Evolutionary conservation across 108 stramenopile genomes (phyloP).

Genomic region (Epithemia pelagica): DNA sequence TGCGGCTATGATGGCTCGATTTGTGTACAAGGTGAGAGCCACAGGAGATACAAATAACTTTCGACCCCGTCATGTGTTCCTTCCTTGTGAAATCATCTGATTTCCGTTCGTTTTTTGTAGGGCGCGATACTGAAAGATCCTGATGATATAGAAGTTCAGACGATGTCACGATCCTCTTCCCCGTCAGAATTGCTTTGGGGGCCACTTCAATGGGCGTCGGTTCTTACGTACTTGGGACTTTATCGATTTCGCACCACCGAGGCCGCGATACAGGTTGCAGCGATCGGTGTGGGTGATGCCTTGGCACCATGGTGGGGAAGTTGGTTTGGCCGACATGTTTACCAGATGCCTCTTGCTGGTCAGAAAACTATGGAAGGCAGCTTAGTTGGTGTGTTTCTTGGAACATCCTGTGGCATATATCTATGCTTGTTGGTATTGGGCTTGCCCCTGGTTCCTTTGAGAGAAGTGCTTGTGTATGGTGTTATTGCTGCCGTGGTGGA

Average conservation of each 20-base stretch:
- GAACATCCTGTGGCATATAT: constrained; percentile 50
- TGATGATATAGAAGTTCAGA: constrained; percentile 57
- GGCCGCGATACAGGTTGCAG: constrained; percentile 44
- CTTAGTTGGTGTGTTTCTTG: constrained; percentile 55
- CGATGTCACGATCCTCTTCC: constrained; percentile 49
- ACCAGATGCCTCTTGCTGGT: constrained; percentile 46
- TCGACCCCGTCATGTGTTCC: no score
- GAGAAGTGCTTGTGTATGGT: constrained; percentile 40
- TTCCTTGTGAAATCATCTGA: not conserved
- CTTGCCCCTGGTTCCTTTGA: constrained; percentile 34
- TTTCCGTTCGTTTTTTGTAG: constrained; percentile 10
- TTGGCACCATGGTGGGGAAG: constrained; percentile 53
- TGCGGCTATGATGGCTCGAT: constrained; percentile 32
- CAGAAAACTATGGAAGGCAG: constrained; percentile 71
- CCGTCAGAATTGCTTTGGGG: constrained; percentile 65
- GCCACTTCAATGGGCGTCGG: constrained; percentile 48
- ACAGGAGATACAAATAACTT: not conserved
- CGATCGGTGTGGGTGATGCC: constrained; percentile 53
- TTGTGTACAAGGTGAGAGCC: constrained; percentile 51
- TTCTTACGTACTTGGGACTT: constrained; percentile 53
- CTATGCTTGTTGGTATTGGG: constrained; percentile 46
- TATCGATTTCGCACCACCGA: constrained; percentile 44
- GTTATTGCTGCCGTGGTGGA: constrained; percentile 58
- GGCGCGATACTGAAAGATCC: constrained; percentile 61
- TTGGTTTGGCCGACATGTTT: constrained; percentile 53